These are phyloP conservation scores for Achaetomium macrosporum DNA, from an alignment of 2,329 filamentous ascomycete genomes.

Conservation along the genomic window DNA sequence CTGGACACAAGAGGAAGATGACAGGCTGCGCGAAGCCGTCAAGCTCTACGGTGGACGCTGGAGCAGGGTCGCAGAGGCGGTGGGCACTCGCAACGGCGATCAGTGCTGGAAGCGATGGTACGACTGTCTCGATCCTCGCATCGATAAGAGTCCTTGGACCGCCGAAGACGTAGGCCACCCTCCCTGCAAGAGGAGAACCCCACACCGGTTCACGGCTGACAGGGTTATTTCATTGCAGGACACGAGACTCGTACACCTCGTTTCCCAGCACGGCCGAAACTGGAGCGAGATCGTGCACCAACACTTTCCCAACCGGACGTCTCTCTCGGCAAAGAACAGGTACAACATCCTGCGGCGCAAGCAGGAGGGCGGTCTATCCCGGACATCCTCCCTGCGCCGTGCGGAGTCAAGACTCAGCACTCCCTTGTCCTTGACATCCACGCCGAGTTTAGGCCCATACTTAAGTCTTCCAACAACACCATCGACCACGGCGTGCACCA, in stretches of 20 bases:
- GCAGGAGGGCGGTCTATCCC: constrained; percentile 3
- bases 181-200: background rate
- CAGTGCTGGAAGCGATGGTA: constrained; percentile 28
- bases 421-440: background rate
- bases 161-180: constrained; percentile 19
- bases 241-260: constrained; percentile 18
- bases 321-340: constrained; percentile 25
- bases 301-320: constrained; percentile 25
- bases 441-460: constrained; percentile 4
- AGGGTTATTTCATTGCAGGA: constrained; percentile 13
- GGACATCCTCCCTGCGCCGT: background rate
- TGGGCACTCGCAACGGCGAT: constrained; percentile 25
- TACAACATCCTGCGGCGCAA: constrained; percentile 23
- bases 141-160: constrained; percentile 26
- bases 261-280: constrained; percentile 22
- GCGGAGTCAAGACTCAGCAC: background rate
- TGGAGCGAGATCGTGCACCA: constrained; percentile 25
- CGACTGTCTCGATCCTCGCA: constrained; percentile 24
- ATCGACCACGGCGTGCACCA: background rate
- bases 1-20: constrained; percentile 25
- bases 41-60: constrained; percentile 24
- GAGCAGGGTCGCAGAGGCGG: constrained; percentile 24
- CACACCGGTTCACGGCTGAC: background rate
- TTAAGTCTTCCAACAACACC: constrained; percentile 1
- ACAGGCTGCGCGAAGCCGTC: constrained; percentile 21